Evolutionary conservation across 2,329 filamentous ascomycete genomes (phyloP).

Genomic region (Venturia effusa): DNA sequence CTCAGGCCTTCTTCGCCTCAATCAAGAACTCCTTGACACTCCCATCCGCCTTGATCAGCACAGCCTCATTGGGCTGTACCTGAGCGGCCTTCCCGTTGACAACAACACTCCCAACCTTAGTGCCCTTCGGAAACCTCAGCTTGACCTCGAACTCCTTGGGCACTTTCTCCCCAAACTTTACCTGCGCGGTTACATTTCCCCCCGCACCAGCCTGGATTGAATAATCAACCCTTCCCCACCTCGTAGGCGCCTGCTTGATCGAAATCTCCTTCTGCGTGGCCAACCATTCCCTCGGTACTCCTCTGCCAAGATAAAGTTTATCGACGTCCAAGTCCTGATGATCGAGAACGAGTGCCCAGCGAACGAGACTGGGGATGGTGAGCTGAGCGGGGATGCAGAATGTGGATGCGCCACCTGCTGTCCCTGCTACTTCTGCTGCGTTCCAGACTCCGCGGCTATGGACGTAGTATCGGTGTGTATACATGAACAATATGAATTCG

Average conservation of each 20-base stretch:
- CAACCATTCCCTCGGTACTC: conserved; percentile 7
- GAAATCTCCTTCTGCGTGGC: conserved; percentile 4
- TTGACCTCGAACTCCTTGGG: conserved; percentile 10
- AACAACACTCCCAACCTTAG: neutral
- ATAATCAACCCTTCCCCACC: conserved; percentile 10
- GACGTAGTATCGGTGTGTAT: conserved; percentile 10
- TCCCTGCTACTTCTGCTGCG: conserved; percentile 6
- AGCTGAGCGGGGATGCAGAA: conserved; percentile 8
- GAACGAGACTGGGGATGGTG: conserved; percentile 7
- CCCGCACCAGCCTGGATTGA: neutral
- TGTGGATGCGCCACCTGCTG: neutral
- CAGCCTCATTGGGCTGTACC: conserved; percentile 6
- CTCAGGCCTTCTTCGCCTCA: neutral
- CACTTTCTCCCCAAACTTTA: conserved; percentile 8
- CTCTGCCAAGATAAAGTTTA: conserved; percentile 3
- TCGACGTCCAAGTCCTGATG: conserved; percentile 8
- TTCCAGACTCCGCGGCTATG: conserved; percentile 8
- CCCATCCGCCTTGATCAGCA: conserved; percentile 5
- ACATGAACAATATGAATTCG: conserved; percentile 10
- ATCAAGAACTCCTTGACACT: conserved; percentile 7
- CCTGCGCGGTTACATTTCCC: neutral
- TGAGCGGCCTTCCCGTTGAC: conserved; percentile 7
- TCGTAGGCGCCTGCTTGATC: conserved; percentile 7
- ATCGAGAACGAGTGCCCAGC: conserved; percentile 9
- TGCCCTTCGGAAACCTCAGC: conserved; percentile 6